Evolutionary conservation across 345 rosid genomes (phyloP).

Genomic region (Hibiscus syriacus): DNA sequence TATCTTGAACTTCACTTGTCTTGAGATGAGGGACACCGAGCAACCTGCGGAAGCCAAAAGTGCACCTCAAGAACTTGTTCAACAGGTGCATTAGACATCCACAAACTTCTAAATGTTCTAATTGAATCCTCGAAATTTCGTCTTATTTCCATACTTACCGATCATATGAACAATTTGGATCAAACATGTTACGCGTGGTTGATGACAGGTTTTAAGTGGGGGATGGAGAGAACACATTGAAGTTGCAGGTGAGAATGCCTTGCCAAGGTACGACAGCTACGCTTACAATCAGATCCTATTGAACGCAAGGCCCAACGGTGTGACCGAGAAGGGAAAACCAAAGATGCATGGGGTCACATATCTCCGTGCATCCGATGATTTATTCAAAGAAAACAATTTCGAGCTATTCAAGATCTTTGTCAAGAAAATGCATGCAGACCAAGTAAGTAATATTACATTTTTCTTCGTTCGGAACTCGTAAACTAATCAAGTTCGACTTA

Average conservation of each 20-base stretch:
- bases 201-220: constrained; percentile 57
- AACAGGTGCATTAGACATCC: constrained; percentile 33
- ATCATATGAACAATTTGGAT: too few species aligned
- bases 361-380: constrained; percentile 55
- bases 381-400: constrained; percentile 37
- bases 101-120: not conserved
- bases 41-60: constrained; percentile 49
- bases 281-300: constrained; percentile 70
- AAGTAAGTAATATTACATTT: constrained; percentile 26
- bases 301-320: constrained; percentile 81
- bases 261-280: constrained; percentile 51
- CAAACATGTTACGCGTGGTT: too few species aligned
- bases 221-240: constrained; percentile 62
- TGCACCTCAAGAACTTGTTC: constrained; percentile 74
- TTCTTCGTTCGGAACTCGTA: not conserved
- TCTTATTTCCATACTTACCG: too few species aligned
- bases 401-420: constrained; percentile 51
- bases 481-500: too few species aligned
- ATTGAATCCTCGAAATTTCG: not conserved
- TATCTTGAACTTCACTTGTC: constrained; percentile 69
- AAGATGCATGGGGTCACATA: constrained; percentile 66
- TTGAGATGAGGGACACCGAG: constrained; percentile 73
- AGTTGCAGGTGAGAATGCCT: constrained; percentile 84
- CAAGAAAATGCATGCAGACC: constrained; percentile 80
- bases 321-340: constrained; percentile 41